Conservation (phyloP, 306 rosid species). For the Comarum palustre region DNA sequence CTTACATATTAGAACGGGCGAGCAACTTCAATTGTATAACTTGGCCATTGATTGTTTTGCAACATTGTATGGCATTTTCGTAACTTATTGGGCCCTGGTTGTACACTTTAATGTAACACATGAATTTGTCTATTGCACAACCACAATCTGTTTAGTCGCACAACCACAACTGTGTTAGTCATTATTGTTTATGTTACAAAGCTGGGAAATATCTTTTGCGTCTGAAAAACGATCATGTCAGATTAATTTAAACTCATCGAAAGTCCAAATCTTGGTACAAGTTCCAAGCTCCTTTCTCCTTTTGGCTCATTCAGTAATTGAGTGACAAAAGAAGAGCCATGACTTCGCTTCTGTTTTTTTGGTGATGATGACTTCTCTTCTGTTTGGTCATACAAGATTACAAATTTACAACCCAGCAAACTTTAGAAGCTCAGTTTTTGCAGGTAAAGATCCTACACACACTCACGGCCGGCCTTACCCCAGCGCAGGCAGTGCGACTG, state of each 20-base stretch:
- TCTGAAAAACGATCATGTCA: not conserved
- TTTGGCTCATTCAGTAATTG: not conserved
- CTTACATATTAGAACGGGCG: not conserved
- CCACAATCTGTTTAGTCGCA: not conserved
- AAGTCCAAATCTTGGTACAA: not conserved
- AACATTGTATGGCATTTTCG: not conserved
- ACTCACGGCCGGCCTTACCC: not conserved
- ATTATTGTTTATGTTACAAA: not conserved
- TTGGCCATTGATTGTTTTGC: constrained; percentile 11
- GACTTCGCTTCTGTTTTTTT: not conserved
- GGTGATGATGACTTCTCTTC: not conserved
- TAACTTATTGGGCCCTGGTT: not conserved
- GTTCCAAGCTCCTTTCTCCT: not conserved
- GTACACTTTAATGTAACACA: not conserved
- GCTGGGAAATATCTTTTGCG: not conserved
- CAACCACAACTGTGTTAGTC: not conserved
- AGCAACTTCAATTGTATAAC: not conserved
- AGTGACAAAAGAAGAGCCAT: not conserved
- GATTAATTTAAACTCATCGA: not conserved
- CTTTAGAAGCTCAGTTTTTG: constrained; percentile 2
- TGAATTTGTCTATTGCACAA: not conserved
- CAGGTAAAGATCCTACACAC: not conserved
- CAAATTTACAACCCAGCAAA: constrained; percentile 10
- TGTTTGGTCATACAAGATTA: not conserved
- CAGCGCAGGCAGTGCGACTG: too few relatives aligned